Evolutionary conservation across 2,329 filamentous ascomycete species (phyloP).

Genomic region (Echinosphaeria canescens): DNA sequence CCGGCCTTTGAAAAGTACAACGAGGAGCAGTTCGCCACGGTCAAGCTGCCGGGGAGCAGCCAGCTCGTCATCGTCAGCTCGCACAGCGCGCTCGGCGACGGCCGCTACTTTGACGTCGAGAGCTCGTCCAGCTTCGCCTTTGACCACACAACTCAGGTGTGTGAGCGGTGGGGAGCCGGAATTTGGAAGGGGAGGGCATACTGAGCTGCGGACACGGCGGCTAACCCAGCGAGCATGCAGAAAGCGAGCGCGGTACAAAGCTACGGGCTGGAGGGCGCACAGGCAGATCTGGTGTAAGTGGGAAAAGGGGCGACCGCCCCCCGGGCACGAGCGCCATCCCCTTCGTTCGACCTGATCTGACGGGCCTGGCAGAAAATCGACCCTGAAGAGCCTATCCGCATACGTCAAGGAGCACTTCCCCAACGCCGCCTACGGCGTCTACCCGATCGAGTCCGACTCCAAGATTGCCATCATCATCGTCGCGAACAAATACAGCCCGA

Average conservation of each 20-base stretch:
- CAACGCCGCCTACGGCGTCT: constrained; percentile 60
- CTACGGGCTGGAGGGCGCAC: constrained; percentile 52
- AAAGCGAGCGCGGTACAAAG: constrained; percentile 71
- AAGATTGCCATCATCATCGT: constrained; percentile 68
- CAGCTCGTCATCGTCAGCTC: constrained; percentile 70
- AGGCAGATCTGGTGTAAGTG: constrained; percentile 67
- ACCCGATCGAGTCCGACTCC: constrained; percentile 54
- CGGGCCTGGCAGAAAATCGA: constrained; percentile 42
- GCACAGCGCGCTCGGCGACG: constrained; percentile 62
- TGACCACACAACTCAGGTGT: constrained; percentile 61
- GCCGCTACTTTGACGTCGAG: constrained; percentile 78
- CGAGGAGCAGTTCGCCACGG: constrained; percentile 76
- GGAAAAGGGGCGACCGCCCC: too few relatives aligned
- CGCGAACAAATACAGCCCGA: constrained; percentile 91
- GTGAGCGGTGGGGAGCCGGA: too few relatives aligned
- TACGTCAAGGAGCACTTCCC: constrained; percentile 84
- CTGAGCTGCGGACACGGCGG: too few relatives aligned
- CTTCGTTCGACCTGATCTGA: background rate
- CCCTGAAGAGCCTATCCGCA: constrained; percentile 51
- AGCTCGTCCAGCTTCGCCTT: constrained; percentile 76
- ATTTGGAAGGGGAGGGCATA: too few relatives aligned
- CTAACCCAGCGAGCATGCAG: constrained; percentile 18
- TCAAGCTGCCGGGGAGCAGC: constrained; percentile 74
- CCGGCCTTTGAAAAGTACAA: constrained; percentile 91
- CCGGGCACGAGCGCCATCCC: too few relatives aligned